Conservation (phyloP, 1,139 yeast species). For the Nakaseomyces glabratus region DNA sequence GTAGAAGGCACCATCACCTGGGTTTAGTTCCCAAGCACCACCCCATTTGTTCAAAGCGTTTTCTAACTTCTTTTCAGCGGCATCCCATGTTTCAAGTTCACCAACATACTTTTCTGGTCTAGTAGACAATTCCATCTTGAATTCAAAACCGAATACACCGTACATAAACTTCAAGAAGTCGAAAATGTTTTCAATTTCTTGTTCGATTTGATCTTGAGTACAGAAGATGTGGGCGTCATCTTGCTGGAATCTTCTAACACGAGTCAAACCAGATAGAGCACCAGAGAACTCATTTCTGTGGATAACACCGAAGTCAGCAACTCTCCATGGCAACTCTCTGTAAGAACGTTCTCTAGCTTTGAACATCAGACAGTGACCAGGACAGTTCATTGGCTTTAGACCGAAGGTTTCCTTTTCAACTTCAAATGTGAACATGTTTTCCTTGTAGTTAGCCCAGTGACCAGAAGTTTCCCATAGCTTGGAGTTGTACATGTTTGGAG, state of each 20-base stretch:
- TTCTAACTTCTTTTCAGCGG: conserved; percentile 73
- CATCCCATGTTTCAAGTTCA: conserved; percentile 76
- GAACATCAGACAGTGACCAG: conserved; percentile 91
- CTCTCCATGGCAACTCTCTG: conserved; percentile 92
- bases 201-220: conserved; percentile 75
- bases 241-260: conserved; percentile 97
- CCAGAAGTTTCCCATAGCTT: conserved; percentile 97
- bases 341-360: conserved; percentile 83
- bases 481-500: conserved; percentile 94
- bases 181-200: conserved; percentile 70
- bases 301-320: conserved; percentile 90
- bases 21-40: conserved; percentile 82
- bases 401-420: conserved; percentile 87
- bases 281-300: conserved; percentile 96
- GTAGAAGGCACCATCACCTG: conserved; percentile 97
- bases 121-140: conserved; percentile 83
- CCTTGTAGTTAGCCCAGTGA: conserved; percentile 96
- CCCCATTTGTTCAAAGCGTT: conserved; percentile 68
- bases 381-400: conserved; percentile 97
- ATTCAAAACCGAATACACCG: conserved; percentile 79
- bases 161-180: conserved; percentile 73
- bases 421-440: conserved; percentile 93
- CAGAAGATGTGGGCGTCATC: conserved; percentile 98
- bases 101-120: conserved; percentile 93
- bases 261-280: conserved; percentile 78